Conservation (phyloP, 2,329 filamentous ascomycete genomes). For the Fusarium humuli region DNA sequence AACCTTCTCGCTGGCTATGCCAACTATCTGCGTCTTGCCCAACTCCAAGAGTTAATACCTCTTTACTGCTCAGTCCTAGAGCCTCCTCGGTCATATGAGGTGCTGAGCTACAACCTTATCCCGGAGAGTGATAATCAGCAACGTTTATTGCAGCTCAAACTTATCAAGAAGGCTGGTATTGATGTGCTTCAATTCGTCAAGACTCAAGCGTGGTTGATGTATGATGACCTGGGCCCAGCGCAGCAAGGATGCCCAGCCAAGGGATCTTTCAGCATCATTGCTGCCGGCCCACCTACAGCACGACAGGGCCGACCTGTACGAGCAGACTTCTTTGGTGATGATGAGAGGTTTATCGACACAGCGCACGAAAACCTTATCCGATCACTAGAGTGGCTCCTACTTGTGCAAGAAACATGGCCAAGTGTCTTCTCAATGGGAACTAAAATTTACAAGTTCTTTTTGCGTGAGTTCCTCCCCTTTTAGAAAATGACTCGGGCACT, state of each 20-base stretch:
- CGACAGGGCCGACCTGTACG: conserved; percentile 71
- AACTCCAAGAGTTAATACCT: conserved; percentile 82
- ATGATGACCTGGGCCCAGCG: conserved; percentile 58
- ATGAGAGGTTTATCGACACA: conserved; percentile 63
- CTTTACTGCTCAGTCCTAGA: conserved; percentile 87
- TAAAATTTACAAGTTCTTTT: conserved; percentile 83
- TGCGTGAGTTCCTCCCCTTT: conserved; percentile 70
- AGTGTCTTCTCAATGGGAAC: conserved; percentile 76
- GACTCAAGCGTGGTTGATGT: conserved; percentile 69
- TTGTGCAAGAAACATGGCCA: conserved; percentile 78
- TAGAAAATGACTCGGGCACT: conserved; percentile 1
- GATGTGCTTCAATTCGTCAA: conserved; percentile 79
- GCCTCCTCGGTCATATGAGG: conserved; percentile 71
- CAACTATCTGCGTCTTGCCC: conserved; percentile 77
- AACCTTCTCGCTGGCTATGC: conserved; percentile 86
- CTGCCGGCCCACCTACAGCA: conserved; percentile 50
- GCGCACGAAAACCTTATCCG: conserved; percentile 80
- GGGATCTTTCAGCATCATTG: conserved; percentile 64
- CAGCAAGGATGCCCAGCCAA: conserved; percentile 54
- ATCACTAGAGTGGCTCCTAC: conserved; percentile 85
- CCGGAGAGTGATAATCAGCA: conserved; percentile 74
- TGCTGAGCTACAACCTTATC: conserved; percentile 81
- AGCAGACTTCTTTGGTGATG: conserved; percentile 76
- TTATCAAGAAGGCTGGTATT: conserved; percentile 81
- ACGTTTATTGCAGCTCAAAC: conserved; percentile 74